phyloP scores from a whole-genome alignment of 2,329 filamentous ascomycete genomes.

The Botryotinia globosa region DNA sequence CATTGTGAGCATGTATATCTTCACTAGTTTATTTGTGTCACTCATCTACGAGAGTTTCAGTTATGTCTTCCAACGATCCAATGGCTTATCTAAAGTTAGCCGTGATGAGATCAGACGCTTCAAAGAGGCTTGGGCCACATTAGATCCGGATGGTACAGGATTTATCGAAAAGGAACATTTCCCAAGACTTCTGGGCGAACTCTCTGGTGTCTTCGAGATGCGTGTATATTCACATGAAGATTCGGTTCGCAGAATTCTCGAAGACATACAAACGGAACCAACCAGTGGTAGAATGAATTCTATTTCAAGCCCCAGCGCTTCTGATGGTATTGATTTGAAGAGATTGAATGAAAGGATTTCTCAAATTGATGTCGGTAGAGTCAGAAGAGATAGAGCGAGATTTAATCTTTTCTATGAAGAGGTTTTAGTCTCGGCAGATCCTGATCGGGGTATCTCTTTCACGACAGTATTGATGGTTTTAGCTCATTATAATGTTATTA shows the following conservation, averaged over 20 bases:
- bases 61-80: conserved; percentile 96
- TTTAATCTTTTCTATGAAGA: conserved; percentile 98
- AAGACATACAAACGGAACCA: conserved; percentile 61
- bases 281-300: conserved; percentile 48
- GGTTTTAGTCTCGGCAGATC: conserved; percentile 88
- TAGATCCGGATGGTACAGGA: conserved; percentile 86
- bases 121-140: conserved; percentile 97
- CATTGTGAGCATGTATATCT: conserved; percentile 99
- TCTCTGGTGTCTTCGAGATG: conserved; percentile 96
- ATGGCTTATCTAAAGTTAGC: conserved; percentile 84
- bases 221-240: conserved; percentile 91
- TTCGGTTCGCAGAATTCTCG: conserved; percentile 81
- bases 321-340: conserved; percentile 64
- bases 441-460: conserved; percentile 85
- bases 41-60: conserved; percentile 99
- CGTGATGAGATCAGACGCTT: conserved; percentile 93
- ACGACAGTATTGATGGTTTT: conserved; percentile 91
- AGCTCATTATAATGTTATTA: conserved; percentile 98
- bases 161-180: conserved; percentile 90
- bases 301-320: conserved; percentile 50
- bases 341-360: conserved; percentile 72
- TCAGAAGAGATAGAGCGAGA: conserved; percentile 70
- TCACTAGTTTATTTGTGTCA: conserved; percentile 96
- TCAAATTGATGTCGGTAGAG: conserved; percentile 69
- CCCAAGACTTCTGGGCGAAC: conserved; percentile 81